Conservation (phyloP, 306 rosid species). For the Echinosophora koreensis region DNA sequence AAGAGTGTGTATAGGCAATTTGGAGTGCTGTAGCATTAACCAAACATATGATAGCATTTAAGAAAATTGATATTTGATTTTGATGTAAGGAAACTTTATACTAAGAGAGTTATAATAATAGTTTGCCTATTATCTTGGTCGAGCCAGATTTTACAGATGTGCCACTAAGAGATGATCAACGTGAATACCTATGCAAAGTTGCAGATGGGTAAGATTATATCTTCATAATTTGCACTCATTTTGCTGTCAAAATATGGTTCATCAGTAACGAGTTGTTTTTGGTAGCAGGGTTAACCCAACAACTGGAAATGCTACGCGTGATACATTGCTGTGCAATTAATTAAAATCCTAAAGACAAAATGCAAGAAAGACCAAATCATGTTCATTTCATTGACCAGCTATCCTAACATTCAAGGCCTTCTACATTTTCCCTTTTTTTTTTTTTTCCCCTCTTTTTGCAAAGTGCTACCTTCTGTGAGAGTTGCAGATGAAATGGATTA, state of each 20-base stretch:
- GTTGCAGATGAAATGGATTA: too few relatives aligned
- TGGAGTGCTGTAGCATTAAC: too few relatives aligned
- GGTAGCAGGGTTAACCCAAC: constrained; percentile 79
- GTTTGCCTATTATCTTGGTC: constrained; percentile 37
- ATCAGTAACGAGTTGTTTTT: constrained; percentile 43
- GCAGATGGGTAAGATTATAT: constrained; percentile 79
- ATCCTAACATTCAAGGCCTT: too few relatives aligned
- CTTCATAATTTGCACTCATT: not conserved
- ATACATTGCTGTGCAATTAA: constrained; percentile 85
- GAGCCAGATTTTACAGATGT: constrained; percentile 90
- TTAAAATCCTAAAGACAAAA: too few relatives aligned
- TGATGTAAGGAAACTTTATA: constrained; percentile 14
- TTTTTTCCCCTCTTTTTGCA: too few relatives aligned
- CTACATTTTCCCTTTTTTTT: too few relatives aligned
- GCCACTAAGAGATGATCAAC: constrained; percentile 94
- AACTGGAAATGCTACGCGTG: constrained; percentile 92
- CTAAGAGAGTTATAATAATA: constrained; percentile 24
- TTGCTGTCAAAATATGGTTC: constrained; percentile 34
- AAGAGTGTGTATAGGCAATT: too few relatives aligned
- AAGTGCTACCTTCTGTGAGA: too few relatives aligned
- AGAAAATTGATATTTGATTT: too few relatives aligned
- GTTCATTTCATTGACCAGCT: too few relatives aligned
- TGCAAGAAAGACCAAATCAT: too few relatives aligned
- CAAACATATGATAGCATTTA: not conserved
- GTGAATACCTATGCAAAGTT: constrained; percentile 84